These are phyloP conservation scores for Heracleum sosnowskyi DNA, from an alignment of 129 eudicot species.

Conservation along the genomic window DNA sequence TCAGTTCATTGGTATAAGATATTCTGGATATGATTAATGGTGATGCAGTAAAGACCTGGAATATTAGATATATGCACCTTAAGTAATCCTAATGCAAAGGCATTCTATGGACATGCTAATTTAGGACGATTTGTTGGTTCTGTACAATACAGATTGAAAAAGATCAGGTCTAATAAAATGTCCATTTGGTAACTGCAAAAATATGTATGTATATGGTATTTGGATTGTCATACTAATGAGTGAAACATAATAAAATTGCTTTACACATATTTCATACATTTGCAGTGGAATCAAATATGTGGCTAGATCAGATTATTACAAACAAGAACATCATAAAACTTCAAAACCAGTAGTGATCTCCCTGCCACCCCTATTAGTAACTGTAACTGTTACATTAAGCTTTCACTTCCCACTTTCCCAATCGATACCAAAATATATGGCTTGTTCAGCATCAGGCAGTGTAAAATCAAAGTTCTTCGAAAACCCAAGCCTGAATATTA, in stretches of 20 bases:
- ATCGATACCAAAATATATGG: constrained; percentile 13
- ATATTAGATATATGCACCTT: background rate
- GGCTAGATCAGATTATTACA: constrained; percentile 28
- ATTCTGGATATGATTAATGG: background rate
- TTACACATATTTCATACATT: background rate
- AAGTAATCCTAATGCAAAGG: background rate
- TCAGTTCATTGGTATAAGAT: background rate
- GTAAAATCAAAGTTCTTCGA: constrained; percentile 39
- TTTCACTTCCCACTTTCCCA: constrained; percentile 20
- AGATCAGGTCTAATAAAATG: background rate
- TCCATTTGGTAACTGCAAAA: background rate
- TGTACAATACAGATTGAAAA: background rate
- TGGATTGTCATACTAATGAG: background rate
- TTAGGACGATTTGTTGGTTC: background rate
- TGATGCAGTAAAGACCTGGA: background rate
- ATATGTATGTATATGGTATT: background rate
- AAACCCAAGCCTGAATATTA: constrained; percentile 42
- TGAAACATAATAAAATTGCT: background rate
- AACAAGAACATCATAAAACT: constrained; percentile 31
- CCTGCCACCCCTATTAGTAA: constrained; percentile 21
- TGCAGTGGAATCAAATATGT: background rate
- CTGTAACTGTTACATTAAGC: background rate
- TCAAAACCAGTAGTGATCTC: constrained; percentile 33
- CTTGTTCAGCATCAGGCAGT: background rate
- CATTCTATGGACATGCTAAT: background rate